Conservation (phyloP, 352 stramenopile genomes). For the Phytophthora meadii region DNA sequence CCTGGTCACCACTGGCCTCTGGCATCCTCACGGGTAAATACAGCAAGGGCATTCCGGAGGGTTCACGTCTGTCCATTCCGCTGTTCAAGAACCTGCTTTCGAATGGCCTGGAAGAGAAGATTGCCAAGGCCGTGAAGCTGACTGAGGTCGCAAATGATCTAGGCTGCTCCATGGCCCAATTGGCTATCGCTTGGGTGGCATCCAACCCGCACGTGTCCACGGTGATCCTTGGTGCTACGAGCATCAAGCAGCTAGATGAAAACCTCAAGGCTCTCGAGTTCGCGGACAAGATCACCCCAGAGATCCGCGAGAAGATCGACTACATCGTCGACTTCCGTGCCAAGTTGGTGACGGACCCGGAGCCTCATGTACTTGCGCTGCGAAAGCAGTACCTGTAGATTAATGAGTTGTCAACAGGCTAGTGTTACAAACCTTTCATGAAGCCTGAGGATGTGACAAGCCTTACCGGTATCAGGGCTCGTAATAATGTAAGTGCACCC, state of each 20-base stretch:
- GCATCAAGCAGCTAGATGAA: conserved; percentile 66
- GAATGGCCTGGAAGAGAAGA: conserved; percentile 50
- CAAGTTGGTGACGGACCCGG: conserved; percentile 28
- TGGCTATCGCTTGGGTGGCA: conserved; percentile 50
- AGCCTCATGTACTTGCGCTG: conserved; percentile 34
- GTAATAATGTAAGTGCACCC: too few relatives aligned
- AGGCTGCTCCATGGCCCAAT: conserved; percentile 62
- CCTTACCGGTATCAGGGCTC: background rate
- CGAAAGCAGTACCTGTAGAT: conserved; percentile 33
- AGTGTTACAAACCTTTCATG: conserved; percentile 1
- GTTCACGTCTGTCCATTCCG: conserved; percentile 56
- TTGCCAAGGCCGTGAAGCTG: conserved; percentile 45
- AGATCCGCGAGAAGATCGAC: conserved; percentile 62
- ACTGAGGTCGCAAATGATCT: conserved; percentile 63
- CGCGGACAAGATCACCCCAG: conserved; percentile 56
- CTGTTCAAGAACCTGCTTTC: conserved; percentile 47
- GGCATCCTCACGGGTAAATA: conserved; percentile 82
- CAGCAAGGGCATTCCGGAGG: conserved; percentile 58
- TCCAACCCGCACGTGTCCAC: conserved; percentile 66
- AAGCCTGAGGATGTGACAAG: background rate
- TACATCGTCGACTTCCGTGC: conserved; percentile 53
- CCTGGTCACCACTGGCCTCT: conserved; percentile 70
- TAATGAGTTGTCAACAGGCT: too few relatives aligned
- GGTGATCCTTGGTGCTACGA: conserved; percentile 68
- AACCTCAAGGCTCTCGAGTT: conserved; percentile 62